Evolutionary conservation across 1,139 yeast genomes (phyloP).

Genomic region (Yamadazyma epiphylla): DNA sequence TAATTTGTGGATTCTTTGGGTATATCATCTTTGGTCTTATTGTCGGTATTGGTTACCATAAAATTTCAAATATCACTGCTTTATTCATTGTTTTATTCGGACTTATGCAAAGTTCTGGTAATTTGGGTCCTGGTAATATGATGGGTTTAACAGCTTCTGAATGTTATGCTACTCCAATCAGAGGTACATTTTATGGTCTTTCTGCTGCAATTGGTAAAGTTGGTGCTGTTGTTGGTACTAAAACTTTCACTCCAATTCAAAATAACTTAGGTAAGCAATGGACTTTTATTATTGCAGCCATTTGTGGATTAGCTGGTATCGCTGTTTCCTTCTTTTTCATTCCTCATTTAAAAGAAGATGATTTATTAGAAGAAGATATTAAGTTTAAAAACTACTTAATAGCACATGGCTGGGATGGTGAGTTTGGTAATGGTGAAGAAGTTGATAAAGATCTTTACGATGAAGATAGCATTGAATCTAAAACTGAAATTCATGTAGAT

Average conservation of each 20-base stretch:
- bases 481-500: neutral
- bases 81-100: conserved; percentile 47
- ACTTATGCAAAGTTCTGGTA: conserved; percentile 50
- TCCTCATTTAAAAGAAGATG: conserved; percentile 66
- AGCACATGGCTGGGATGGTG: conserved; percentile 65
- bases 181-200: conserved; percentile 60
- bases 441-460: conserved; percentile 15
- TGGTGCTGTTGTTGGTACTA: conserved; percentile 49
- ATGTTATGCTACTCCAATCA: conserved; percentile 67
- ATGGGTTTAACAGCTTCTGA: conserved; percentile 69
- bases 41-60: conserved; percentile 44
- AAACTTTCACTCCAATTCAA: conserved; percentile 42
- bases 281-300: conserved; percentile 61
- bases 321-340: conserved; percentile 56
- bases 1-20: conserved; percentile 43
- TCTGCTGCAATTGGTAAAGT: conserved; percentile 50
- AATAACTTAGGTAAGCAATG: conserved; percentile 25
- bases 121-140: conserved; percentile 75
- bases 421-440: conserved; percentile 45
- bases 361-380: conserved; percentile 62
- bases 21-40: conserved; percentile 47
- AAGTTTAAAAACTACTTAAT: conserved; percentile 58
- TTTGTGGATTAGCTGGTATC: conserved; percentile 66
- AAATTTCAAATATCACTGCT: conserved; percentile 36
- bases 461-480: conserved; percentile 7